phyloP scores from a whole-genome alignment of 768 basidiomycete genomes.

The Holtermanniella nyarrowii region DNA sequence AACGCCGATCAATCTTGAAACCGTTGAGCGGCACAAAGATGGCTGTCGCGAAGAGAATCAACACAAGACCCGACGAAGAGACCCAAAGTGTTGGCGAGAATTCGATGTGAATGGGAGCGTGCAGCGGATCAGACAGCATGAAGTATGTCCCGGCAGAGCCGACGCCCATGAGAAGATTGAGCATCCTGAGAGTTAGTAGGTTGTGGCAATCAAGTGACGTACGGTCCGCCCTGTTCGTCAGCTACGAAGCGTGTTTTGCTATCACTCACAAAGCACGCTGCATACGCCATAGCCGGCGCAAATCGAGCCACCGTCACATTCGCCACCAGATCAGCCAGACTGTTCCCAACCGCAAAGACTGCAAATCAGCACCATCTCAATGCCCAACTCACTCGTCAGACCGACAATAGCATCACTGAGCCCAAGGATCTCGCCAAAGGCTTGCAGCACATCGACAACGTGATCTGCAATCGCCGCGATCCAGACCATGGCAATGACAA shows the following conservation, averaged over 20 bases:
- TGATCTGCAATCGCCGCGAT: slow-evolving; percentile 98
- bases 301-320: slow-evolving; percentile 82
- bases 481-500: slow-evolving; percentile 84
- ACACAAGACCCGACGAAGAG: slow-evolving; percentile 69
- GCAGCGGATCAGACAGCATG: slow-evolving; percentile 49
- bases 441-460: slow-evolving; percentile 79
- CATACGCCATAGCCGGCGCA: slow-evolving; percentile 40
- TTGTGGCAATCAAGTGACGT: slow-evolving; percentile 3
- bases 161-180: slow-evolving; percentile 52
- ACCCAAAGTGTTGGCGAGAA: slow-evolving; percentile 77
- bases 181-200: slow-evolving; percentile 24
- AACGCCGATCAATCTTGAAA: slow-evolving; percentile 64
- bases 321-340: slow-evolving; percentile 89
- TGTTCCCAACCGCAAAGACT: slow-evolving; percentile 91
- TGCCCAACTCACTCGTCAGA: slow-evolving; percentile 51
- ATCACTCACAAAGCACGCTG: slow-evolving; percentile 32
- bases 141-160: slow-evolving; percentile 78
- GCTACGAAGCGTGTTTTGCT: background rate
- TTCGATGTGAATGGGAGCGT: slow-evolving; percentile 59
- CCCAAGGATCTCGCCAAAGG: slow-evolving; percentile 86
- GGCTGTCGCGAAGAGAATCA: slow-evolving; percentile 62
- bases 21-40: slow-evolving; percentile 76
- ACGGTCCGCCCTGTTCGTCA: slow-evolving; percentile 18
- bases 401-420: slow-evolving; percentile 96
- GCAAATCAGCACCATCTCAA: background rate